Base-by-base conservation (phyloP, 345 rosid genomes). In the Arabidopsis suecica region DNA sequence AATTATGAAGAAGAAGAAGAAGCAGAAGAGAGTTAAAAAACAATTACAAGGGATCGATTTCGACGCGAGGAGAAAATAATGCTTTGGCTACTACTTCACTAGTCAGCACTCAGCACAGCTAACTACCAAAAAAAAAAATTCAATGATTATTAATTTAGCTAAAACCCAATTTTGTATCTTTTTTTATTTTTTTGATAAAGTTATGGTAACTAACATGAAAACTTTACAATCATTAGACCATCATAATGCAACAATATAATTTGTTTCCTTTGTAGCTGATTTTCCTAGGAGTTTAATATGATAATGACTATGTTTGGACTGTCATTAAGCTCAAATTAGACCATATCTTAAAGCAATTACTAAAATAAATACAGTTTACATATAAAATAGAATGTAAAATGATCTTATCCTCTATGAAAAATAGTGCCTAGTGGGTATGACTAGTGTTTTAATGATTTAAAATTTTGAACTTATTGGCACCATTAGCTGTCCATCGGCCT, bases 401-500 rank as follows among this genome's bases (percentile, higher is more conserved):
- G 45, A 56, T 32, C 68, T 77, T 63, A 70, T 77, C 53, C 33
- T 25, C 59, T 20, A 37, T 37, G 6, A 7, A 25, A 23, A 12
- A 64, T 37, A 13, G 23, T 63, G 75, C 41, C 60, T 70, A 55
- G 54, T 77, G 65, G 76, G 54, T 37, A 30, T 13, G 54, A 63
- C 44, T 47, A 65, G 16, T 71, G 72, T 57, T 48, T 47, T 47
- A 34, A 44, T 61, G 53, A 70, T 56, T 18, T 50, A 30, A 38
- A 53, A 5, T 0, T 47, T 65, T 64, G 54, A 54, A 64, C 40
- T 28, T 71, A 61, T 71, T 28, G 36, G 70, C 23, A 61, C 47
- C 51, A 69, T 69, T 44, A 61, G 79, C 79, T 69, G 79, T 76
- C 57, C 65, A 69, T 61, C 49, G 34, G 6, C 65, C 75, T 59